Conservation (phyloP, 1,284 basidiomycete species). For the Cutaneotrichosporon sp. region DNA sequence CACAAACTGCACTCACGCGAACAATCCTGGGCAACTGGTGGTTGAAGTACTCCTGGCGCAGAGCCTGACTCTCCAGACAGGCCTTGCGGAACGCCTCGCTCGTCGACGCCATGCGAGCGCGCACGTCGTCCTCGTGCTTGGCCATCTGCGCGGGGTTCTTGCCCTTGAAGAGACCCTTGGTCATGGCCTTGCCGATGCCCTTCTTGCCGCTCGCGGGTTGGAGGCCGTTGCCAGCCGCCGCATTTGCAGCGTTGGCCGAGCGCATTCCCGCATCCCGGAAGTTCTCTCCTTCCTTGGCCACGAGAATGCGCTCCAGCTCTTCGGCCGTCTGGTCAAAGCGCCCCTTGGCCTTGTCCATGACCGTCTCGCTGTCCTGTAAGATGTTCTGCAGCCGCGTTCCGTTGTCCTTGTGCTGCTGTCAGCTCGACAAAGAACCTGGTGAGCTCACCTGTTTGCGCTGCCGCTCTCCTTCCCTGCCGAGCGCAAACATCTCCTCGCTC, state of each 20-base stretch:
- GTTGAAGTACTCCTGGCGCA: slow-evolving; percentile 96
- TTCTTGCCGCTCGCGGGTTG: slow-evolving; percentile 72
- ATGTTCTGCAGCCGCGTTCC: slow-evolving; percentile 83
- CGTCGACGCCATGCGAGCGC: slow-evolving; percentile 76
- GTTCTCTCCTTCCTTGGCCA: slow-evolving; percentile 93
- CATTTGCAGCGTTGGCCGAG: slow-evolving; percentile 19
- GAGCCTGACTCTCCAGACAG: slow-evolving; percentile 83
- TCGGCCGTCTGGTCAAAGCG: slow-evolving; percentile 89
- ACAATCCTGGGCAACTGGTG: slow-evolving; percentile 92
- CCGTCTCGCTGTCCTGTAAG: slow-evolving; percentile 82
- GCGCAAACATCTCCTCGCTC: slow-evolving; percentile 84
- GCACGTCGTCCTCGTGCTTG: slow-evolving; percentile 91
- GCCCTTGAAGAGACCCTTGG: slow-evolving; percentile 89
- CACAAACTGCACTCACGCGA: slow-evolving; percentile 63
- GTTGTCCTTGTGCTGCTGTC: slow-evolving; percentile 76
- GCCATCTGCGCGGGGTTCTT: slow-evolving; percentile 91
- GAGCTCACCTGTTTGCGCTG: slow-evolving; percentile 75
- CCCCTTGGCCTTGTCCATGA: slow-evolving; percentile 80
- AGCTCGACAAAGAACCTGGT: slow-evolving; percentile 1
- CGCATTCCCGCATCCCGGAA: slow-evolving; percentile 76
- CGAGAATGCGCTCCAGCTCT: slow-evolving; percentile 88
- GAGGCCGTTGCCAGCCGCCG: slow-evolving; percentile 61
- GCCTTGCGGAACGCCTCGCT: slow-evolving; percentile 90
- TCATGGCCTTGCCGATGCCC: slow-evolving; percentile 68
- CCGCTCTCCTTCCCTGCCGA: slow-evolving; percentile 92